Base-by-base conservation (phyloP, 1,139 yeast species). In the Scheffersomyces segobiensis region DNA sequence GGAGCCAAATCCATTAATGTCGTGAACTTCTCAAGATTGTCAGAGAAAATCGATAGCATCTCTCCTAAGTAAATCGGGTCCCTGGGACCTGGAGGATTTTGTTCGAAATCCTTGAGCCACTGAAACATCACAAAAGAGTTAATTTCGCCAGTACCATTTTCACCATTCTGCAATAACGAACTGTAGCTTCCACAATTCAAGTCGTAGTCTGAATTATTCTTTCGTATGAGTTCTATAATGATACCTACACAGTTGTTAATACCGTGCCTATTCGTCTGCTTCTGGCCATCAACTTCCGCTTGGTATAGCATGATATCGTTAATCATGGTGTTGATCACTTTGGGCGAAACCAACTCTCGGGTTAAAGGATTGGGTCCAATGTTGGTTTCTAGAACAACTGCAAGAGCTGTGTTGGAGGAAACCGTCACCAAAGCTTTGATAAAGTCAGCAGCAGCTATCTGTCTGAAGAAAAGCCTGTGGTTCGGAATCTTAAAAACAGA, bases 361-460 rank as follows among this genome's bases (percentile, higher is more conserved):
- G 84, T 80, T 53, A 80, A 70, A 60, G 75, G 81, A 57, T 79
- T 79, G 1, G 82, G 84, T 0, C 84, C 84, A 56, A 79, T 82
- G 74, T 80, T 80, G 1, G 83, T 78, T 58, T 80, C 84, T 21
- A 79, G 66, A 1, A 79, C 81, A 4, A 79, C 81, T 0, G 84
- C 83, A 59, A 79, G 69, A 5, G 83, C 82, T 3, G 83, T 77
- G 62, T 80, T 81, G n/a, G 97, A 97, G 46, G 97, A 91, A 51
- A 96, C 91, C 2, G 98, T 89, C 42, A 95, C 91, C 68, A 96
- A 85, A 0, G 98, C 98, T 71, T 95, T 96, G 57, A 95, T 76
- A 68, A 95, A 95, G 70, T 95, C 99, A 12, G 98, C 96, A 1
- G 97, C 96, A 0, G 98, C 96, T 2, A 96, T 88, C 72, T 95